These are phyloP conservation scores for Trichomonas vaginalis DNA, from an alignment of 208 protist genomes.

Conservation along the genomic window DNA sequence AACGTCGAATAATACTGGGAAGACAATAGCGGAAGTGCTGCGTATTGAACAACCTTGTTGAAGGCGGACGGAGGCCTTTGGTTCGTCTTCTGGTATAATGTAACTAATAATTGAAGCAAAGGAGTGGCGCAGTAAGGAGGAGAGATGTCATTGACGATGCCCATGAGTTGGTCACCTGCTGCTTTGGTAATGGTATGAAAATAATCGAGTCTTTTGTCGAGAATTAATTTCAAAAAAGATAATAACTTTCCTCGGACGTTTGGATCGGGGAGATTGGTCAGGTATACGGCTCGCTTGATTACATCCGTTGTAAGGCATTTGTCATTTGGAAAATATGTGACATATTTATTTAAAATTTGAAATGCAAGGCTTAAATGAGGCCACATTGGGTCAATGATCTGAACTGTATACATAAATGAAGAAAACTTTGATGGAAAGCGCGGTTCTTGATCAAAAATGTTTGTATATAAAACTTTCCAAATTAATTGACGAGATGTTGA, in stretches of 20 bases:
- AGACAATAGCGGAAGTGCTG: not conserved
- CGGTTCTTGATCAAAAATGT: not conserved
- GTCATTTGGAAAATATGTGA: not conserved
- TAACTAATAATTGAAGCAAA: not conserved
- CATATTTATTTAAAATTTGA: not conserved
- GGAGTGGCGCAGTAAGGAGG: not conserved
- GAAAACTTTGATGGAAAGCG: not conserved
- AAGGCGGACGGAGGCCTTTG: not conserved
- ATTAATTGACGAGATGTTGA: not conserved
- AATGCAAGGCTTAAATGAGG: not conserved
- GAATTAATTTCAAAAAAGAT: not conserved
- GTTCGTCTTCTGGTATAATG: not conserved
- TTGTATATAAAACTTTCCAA: not conserved
- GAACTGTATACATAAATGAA: not conserved
- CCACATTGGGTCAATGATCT: not conserved
- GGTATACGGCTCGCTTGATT: not conserved
- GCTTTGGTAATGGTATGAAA: not conserved
- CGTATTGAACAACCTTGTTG: not conserved
- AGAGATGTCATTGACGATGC: not conserved
- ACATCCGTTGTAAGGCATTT: not conserved
- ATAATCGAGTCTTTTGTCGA: not conserved
- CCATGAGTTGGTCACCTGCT: not conserved
- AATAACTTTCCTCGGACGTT: not conserved
- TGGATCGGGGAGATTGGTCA: not conserved
- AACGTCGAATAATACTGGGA: not conserved